Evolutionary conservation across 2,329 filamentous ascomycete genomes (phyloP), one percentile per base, ranked within the genome.

Genomic region (Cladophialophora psammophila): DNA sequence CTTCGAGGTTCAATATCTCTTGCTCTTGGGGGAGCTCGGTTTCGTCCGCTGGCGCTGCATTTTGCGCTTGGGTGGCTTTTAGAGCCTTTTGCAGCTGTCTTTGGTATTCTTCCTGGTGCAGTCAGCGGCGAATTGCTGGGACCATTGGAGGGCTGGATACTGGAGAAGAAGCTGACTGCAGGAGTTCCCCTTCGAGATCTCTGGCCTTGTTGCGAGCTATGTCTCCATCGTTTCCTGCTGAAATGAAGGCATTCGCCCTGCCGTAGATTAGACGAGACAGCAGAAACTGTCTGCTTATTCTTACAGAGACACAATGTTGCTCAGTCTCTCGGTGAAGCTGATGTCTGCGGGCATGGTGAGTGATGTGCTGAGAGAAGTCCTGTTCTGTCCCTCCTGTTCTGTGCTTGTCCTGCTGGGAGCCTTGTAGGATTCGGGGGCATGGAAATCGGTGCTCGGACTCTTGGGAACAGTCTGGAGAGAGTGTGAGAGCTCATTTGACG

Each of bases 171-270:
- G 88, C 87, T 50, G 80, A 78, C 52, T 86, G 83, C 72, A 88
- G 91, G 12, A 88, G 87, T 10, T 85, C 82, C 54, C 85, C 86
- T 78, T 96, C 93, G 48, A 88, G 80, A 55, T 84, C 77, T 74
- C 90, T 90, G 20, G 91, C 92, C 69, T 86, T 81, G 38, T 81
- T 78, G 63, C 83, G 83, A 35, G 84, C 85, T 68, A 85, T 83
- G 35, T 79, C 58, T 50, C 61, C 50, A 48, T 71, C 63, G 74
- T 65, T 82, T 80, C 64, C 82, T 77, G 20, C 78, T 77, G 60
- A 74, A 75, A 73, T 83, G 81, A 70, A 85, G 48, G 82, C 83
- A 38, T 81, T 79, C 32, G 81, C 81, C 67, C 85, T 87, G 72
- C 54, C 50, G 55, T 9, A 40, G 15, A 40, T 68, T 45, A 58